Evolutionary conservation across 2,329 filamentous ascomycete species (phyloP).

Genomic region (Aspergillus sp.): DNA sequence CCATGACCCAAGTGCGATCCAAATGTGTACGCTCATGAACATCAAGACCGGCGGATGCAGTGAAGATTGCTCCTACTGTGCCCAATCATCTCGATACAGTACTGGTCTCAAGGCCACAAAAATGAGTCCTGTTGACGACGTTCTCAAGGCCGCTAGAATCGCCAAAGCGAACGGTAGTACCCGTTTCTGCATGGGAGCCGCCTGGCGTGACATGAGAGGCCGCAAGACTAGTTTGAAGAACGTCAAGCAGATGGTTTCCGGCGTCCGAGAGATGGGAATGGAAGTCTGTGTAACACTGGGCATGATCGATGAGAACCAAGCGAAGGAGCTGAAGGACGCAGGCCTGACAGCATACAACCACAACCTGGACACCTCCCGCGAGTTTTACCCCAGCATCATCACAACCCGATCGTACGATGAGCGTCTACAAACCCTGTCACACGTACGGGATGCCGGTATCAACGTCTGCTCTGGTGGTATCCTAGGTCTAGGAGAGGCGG

Average conservation of each 20-base stretch:
- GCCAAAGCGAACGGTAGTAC: conserved; percentile 85
- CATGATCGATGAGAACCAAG: conserved; percentile 84
- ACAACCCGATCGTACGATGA: conserved; percentile 87
- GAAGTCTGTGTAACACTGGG: conserved; percentile 92
- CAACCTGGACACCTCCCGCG: conserved; percentile 87
- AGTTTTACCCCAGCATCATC: conserved; percentile 86
- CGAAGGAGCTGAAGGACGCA: conserved; percentile 78
- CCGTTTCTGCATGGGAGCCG: conserved; percentile 93
- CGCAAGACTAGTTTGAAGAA: conserved; percentile 82
- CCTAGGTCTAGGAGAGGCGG: conserved; percentile 78
- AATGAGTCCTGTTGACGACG: conserved; percentile 77
- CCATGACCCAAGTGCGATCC: conserved; percentile 80
- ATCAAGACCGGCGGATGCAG: conserved; percentile 94
- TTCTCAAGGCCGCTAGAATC: conserved; percentile 75
- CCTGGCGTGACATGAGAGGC: conserved; percentile 92
- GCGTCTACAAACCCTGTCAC: conserved; percentile 74
- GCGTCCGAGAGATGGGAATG: conserved; percentile 81
- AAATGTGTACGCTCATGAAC: conserved; percentile 95
- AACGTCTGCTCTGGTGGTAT: conserved; percentile 92
- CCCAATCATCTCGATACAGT: conserved; percentile 80
- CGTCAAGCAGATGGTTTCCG: conserved; percentile 82
- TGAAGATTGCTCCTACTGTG: conserved; percentile 92
- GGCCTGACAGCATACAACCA: conserved; percentile 93
- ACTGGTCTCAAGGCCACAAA: conserved; percentile 80
- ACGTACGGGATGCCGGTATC: conserved; percentile 84